These are phyloP conservation scores for Dothideomycetes sp. DNA, from an alignment of 2,329 filamentous ascomycete genomes.

Conservation along the genomic window DNA sequence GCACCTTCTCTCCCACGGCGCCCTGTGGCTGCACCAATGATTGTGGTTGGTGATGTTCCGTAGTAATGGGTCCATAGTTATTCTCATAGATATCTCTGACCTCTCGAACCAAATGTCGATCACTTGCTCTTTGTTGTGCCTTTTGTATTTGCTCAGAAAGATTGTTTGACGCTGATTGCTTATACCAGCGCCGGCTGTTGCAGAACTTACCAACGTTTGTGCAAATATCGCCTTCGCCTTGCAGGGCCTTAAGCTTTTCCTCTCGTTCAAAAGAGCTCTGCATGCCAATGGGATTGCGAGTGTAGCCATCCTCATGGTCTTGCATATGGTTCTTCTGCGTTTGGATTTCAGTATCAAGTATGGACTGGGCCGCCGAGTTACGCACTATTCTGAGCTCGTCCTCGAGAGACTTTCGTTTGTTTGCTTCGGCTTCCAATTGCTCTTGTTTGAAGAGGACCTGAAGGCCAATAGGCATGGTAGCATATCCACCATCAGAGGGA, in stretches of 20 bases:
- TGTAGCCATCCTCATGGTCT: conserved; percentile 9
- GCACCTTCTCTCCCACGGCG: no score
- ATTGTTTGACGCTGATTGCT: conserved; percentile 15
- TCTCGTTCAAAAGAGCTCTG: conserved; percentile 39
- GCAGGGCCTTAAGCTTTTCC: conserved; percentile 17
- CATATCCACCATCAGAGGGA: conserved; percentile 11
- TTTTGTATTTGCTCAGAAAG: conserved; percentile 11
- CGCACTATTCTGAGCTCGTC: conserved; percentile 4
- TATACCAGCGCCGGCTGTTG: conserved; percentile 25
- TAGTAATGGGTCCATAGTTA: conserved; percentile 27
- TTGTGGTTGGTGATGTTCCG: no score
- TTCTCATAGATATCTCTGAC: conserved; percentile 32
- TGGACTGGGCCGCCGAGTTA: neutral
- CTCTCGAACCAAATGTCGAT: conserved; percentile 25
- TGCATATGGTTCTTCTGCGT: conserved; percentile 2
- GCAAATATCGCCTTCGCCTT: conserved; percentile 27
- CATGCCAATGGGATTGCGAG: conserved; percentile 31
- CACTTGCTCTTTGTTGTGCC: conserved; percentile 16
- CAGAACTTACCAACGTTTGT: conserved; percentile 24
- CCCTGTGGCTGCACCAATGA: no score
- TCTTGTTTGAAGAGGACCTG: conserved; percentile 11
- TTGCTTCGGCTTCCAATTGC: conserved; percentile 1
- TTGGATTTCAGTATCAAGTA: neutral
- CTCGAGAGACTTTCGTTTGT: conserved; percentile 5
- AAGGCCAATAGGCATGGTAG: conserved; percentile 11